phyloP scores from a whole-genome alignment of 164 flowering plant species.

The Buxus sempervirens region DNA sequence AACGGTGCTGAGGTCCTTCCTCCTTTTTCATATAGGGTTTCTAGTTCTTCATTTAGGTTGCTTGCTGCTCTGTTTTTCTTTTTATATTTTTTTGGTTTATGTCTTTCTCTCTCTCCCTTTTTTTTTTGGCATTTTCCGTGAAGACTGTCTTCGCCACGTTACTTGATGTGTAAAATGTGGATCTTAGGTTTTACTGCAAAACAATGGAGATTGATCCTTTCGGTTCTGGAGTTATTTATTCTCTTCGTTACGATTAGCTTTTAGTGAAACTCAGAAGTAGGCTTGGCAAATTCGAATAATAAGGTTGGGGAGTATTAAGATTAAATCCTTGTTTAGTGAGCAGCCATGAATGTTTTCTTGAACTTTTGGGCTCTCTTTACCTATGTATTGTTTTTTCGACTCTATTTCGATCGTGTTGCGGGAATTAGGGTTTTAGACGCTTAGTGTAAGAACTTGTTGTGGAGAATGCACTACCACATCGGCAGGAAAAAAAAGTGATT shows the following conservation, averaged over 20 bases:
- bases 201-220: not conserved
- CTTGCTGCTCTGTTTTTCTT: not conserved
- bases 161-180: not conserved
- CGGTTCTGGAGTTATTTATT: no score
- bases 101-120: no score
- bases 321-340: not conserved
- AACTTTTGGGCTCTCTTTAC: not conserved
- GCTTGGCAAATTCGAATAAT: no score
- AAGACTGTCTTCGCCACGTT: not conserved
- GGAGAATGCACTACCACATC: no score
- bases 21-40: slow-evolving; percentile 6
- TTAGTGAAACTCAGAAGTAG: no score
- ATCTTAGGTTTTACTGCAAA: not conserved
- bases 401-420: not conserved
- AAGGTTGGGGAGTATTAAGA: no score
- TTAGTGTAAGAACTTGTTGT: no score
- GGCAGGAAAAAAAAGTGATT: no score
- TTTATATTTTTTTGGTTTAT: no score
- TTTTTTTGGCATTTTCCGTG: no score
- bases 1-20: no score
- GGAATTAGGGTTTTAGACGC: not conserved
- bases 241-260: no score
- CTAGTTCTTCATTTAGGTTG: not conserved
- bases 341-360: not conserved
- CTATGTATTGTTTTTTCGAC: not conserved